Evolutionary conservation across 768 basidiomycete species (phyloP), one percentile per base, ranked within the genome.

Genomic region (Hypsizygus marmoreus): DNA sequence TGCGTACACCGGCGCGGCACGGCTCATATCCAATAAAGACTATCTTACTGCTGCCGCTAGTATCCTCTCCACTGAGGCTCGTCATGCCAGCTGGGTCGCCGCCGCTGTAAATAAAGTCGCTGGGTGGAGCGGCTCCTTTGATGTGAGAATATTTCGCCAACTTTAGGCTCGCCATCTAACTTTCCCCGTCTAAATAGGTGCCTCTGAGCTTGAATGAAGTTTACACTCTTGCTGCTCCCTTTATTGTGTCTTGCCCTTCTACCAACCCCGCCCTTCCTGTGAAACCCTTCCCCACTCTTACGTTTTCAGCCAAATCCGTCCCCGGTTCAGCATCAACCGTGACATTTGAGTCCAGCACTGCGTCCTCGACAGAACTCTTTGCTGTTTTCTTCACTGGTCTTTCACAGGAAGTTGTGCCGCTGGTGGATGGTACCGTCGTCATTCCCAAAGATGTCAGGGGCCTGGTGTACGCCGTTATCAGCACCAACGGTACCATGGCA

Each of bases 21-120:
- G 69, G 44, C 71, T 65, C 46, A 71, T 84, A 60, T 58, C 61
- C 38, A 66, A 70, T 61, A 68, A 70, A 47, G 66, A 61, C 16
- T 76, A 74, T 60, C 56, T 80, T n/a, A 73, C 77, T 20, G 76
- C 74, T 13, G 80, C 80, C 5, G 82, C 74, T 4, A 70, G 72
- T 40, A 77, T 86, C 51, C 71, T 83, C 35, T 68, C 79, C 30
- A 77, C 75, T 36, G 82, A 87, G 58, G 75, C 80, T 30, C 73
- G 82, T 30, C 81, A 85, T 49, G 74, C 76, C 9, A 66, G 72
- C 29, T 85, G 81, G 81, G 55, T 84, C 22, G 66, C 69, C 17
- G 63, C 71, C 11, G 69, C 74, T 20, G 70, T 77, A 19, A 65
- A 71, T 54, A 65, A 71, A 35, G 62, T 61, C 6, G 57, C 68